phyloP scores from a whole-genome alignment of 2,329 filamentous ascomycete genomes.

The Ciborinia camelliae region DNA sequence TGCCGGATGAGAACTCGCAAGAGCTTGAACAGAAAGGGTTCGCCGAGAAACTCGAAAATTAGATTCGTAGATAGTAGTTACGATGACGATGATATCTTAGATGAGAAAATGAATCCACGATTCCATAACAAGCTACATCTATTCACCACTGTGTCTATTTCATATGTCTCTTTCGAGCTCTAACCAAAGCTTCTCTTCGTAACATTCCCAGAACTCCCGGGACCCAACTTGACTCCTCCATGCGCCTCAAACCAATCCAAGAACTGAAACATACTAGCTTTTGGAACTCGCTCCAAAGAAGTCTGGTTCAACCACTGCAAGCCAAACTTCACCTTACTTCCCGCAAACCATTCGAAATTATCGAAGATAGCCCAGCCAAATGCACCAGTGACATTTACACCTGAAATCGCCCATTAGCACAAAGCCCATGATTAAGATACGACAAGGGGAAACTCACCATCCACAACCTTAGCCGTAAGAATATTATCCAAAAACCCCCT shows the following conservation, averaged over 20 bases:
- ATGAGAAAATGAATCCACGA: background rate
- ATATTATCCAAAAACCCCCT: conserved; percentile 66
- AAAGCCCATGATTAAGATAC: background rate
- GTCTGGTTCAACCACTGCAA: conserved; percentile 39
- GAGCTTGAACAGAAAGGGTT: conserved; percentile 56
- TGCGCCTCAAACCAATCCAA: conserved; percentile 33
- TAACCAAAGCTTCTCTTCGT: conserved; percentile 3
- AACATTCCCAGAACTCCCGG: conserved; percentile 6
- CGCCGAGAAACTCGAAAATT: conserved; percentile 41
- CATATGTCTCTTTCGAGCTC: background rate
- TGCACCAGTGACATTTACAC: conserved; percentile 74
- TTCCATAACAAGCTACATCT: background rate
- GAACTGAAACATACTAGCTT: conserved; percentile 36
- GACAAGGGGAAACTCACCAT: conserved; percentile 37
- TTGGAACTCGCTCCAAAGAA: conserved; percentile 33
- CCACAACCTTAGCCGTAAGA: conserved; percentile 68
- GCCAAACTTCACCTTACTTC: conserved; percentile 30
- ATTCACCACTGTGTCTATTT: background rate
- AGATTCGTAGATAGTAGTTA: background rate
- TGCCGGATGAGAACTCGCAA: conserved; percentile 49
- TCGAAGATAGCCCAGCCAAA: conserved; percentile 88
- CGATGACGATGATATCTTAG: background rate
- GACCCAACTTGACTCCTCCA: conserved; percentile 21
- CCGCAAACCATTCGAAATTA: conserved; percentile 43
- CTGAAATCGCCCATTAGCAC: conserved; percentile 10